Percentiles rank a stretch among this genome's conserved stretches.
These are phyloP conservation scores for Xylaria sp. DNA, from an alignment of 2,329 filamentous ascomycete genomes.

Conservation along the genomic window DNA sequence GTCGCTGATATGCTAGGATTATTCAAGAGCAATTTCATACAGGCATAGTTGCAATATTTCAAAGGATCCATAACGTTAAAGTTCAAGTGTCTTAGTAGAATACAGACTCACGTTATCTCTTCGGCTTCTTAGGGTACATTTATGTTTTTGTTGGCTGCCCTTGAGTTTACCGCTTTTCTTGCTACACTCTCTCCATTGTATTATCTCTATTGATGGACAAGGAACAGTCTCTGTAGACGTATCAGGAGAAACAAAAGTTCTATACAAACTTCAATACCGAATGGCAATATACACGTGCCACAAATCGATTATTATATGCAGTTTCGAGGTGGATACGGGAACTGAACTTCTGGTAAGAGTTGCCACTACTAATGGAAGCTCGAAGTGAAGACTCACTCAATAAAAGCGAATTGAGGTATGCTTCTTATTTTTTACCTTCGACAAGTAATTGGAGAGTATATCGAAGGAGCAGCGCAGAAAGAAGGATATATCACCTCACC, in stretches of 20 bases:
- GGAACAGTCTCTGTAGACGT: too few species aligned
- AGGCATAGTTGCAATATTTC: not conserved
- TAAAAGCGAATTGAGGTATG: not conserved
- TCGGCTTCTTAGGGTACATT: not conserved
- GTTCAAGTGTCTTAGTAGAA: not conserved
- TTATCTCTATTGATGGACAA: not conserved
- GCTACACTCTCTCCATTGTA: not conserved
- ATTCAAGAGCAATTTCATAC: not conserved
- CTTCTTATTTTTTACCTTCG: not conserved
- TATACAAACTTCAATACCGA: not conserved
- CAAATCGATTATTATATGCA: not conserved
- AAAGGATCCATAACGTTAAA: not conserved
- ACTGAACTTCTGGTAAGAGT: not conserved
- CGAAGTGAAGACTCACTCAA: not conserved
- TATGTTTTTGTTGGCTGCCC: not conserved
- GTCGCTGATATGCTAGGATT: not conserved
- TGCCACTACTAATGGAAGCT: not conserved
- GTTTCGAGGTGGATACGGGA: not conserved
- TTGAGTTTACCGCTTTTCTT: too few species aligned
- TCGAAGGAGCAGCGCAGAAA: not conserved
- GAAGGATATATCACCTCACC: not conserved
- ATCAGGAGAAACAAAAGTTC: not conserved
- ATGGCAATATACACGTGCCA: not conserved
- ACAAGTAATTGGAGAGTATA: not conserved
- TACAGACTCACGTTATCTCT: not conserved